These are phyloP conservation scores for Penicillium janthinellum DNA, from an alignment of 2,329 filamentous ascomycete genomes.

Conservation along the genomic window DNA sequence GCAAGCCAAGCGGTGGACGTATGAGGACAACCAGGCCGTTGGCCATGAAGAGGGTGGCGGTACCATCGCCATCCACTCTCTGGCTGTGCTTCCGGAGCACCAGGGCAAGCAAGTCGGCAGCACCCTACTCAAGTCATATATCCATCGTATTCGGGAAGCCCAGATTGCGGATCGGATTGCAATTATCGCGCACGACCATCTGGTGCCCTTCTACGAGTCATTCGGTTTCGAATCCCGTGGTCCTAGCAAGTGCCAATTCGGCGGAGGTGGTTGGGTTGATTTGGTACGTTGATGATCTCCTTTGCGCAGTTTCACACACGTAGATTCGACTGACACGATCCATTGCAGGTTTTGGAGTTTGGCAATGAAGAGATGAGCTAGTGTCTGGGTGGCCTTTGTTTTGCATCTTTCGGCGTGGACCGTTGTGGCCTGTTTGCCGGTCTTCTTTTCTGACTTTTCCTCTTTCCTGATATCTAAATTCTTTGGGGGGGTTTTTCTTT, in stretches of 20 bases:
- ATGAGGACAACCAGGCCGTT: slow-evolving; percentile 47
- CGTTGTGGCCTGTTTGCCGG: slow-evolving; percentile 13
- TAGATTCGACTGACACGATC: background rate
- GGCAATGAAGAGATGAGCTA: slow-evolving; percentile 22
- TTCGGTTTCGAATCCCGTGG: slow-evolving; percentile 72
- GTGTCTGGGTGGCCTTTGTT: background rate
- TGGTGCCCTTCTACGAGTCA: slow-evolving; percentile 74
- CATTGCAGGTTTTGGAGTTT: slow-evolving; percentile 33
- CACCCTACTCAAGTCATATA: slow-evolving; percentile 72
- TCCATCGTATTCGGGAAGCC: slow-evolving; percentile 72
- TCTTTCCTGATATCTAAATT: slow-evolving; percentile 5
- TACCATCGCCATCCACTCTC: slow-evolving; percentile 79
- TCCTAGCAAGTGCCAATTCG: slow-evolving; percentile 69
- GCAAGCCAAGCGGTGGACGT: slow-evolving; percentile 50
- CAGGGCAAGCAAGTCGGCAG: slow-evolving; percentile 74
- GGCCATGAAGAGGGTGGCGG: slow-evolving; percentile 74
- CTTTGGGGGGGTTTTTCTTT: slow-evolving; percentile 15
- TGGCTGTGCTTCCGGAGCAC: slow-evolving; percentile 75
- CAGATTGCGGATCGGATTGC: slow-evolving; percentile 72
- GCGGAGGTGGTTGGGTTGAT: slow-evolving; percentile 78
- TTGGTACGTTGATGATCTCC: slow-evolving; percentile 60
- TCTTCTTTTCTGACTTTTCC: slow-evolving; percentile 10
- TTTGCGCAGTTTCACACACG: background rate
- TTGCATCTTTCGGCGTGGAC: slow-evolving; percentile 27
- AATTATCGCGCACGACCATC: slow-evolving; percentile 73